Base-by-base conservation (phyloP, 2,329 filamentous ascomycete species). In the Colletotrichum sp. region DNA sequence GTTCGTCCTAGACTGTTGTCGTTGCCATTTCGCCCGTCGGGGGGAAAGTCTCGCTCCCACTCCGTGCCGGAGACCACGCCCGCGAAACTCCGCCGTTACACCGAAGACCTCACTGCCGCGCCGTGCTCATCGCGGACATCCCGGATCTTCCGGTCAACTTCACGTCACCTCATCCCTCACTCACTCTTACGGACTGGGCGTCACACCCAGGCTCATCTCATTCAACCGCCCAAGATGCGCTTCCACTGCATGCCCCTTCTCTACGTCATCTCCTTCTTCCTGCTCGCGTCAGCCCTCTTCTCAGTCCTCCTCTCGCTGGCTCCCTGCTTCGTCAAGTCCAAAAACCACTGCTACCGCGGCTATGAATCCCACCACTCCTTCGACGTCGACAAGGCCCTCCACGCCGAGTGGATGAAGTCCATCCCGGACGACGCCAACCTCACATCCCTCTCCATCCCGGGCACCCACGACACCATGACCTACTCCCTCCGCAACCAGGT, bases 401-500 rank as follows among this genome's bases (percentile, higher is more conserved):
- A 84, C 36, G 80, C 84, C 8, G 69, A 77, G 48, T 90, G 88
- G 88, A 89, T 89, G 88, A 80, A 81, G 24, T 66, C 67, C 8
- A 79, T 89, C 13, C 86, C 86, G 32, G 86, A 89, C 80, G 76
- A 81, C 30, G 81, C 83, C 43, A 82, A 81, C 61, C 80, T 90
- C 39, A 83, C 87, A 36, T 84, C 81, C 67, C 83, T 90, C 57
- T 88, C 87, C 61, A 85, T 90, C 74, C 89, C 88, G 0, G 89
- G 89, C 34, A 90, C 88, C 3, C 88, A 90, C 81, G 88, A 90
- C 80, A 89, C 88, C 28, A 86, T 90, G 86, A 90, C 89, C 21
- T 88, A 86, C 77, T 79, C 81, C 60, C 82, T 88, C 71, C 78
- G 75, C 32, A 78, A 80, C 59, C 81, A 84, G 73, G 64, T 78